Conservation (phyloP, 345 rosid species). For the Conringia planisiliqua region DNA sequence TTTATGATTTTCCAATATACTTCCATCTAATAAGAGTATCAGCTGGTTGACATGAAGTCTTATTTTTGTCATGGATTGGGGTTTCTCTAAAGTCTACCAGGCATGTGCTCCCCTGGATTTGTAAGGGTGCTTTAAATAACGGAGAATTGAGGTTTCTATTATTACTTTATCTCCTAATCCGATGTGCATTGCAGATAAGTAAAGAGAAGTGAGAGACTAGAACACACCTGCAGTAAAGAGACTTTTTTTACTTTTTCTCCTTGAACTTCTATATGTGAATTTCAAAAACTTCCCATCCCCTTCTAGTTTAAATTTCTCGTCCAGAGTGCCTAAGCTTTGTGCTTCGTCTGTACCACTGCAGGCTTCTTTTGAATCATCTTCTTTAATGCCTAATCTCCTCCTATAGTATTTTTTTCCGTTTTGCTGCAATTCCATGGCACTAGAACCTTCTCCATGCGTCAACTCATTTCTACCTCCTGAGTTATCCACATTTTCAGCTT, state of each 20-base stretch:
- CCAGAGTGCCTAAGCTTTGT: conserved; percentile 39
- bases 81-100: background rate
- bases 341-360: conserved; percentile 91
- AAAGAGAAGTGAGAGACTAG: conserved; percentile 19
- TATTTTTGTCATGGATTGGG: background rate
- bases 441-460: conserved; percentile 42
- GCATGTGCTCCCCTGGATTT: background rate
- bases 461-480: conserved; percentile 39
- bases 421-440: conserved; percentile 34
- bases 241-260: conserved; percentile 59
- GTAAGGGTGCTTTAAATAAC: background rate
- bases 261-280: conserved; percentile 33
- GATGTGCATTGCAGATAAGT: conserved; percentile 9
- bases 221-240: conserved; percentile 57
- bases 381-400: conserved; percentile 46
- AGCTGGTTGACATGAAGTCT: conserved; percentile 2
- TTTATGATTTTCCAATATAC: background rate
- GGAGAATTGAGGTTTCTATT: background rate
- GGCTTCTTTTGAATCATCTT: conserved; percentile 70
- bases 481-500: conserved; percentile 45
- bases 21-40: background rate
- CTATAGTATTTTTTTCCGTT: conserved; percentile 45
- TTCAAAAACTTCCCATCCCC: conserved; percentile 41
- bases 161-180: conserved; percentile 8
- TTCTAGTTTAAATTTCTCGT: conserved; percentile 47